Conservation (phyloP, 2,329 filamentous ascomycete species). For the Fusarium robinianum region DNA sequence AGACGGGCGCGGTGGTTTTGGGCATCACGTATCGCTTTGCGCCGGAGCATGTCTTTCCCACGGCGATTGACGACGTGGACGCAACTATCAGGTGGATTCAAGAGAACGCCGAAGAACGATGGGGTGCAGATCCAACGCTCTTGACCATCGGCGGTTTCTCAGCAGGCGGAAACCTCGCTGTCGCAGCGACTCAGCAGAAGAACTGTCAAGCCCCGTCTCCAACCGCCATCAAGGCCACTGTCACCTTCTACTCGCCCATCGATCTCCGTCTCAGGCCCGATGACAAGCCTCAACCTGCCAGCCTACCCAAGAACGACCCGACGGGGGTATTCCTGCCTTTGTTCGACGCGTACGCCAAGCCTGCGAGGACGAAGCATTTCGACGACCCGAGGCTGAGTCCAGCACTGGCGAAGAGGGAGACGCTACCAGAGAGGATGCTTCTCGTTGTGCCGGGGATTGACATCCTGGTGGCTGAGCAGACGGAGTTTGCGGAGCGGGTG, state of each 20-base stretch:
- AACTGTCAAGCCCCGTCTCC: conserved; percentile 27
- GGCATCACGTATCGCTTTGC: conserved; percentile 57
- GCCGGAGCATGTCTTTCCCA: conserved; percentile 55
- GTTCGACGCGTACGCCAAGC: conserved; percentile 49
- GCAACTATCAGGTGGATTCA: conserved; percentile 48
- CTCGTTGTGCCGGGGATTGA: conserved; percentile 48
- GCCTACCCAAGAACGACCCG: conserved; percentile 45
- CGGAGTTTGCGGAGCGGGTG: conserved; percentile 43
- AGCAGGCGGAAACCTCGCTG: conserved; percentile 50
- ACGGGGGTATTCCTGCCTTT: conserved; percentile 45
- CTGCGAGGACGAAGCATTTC: conserved; percentile 33
- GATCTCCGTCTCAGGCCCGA: conserved; percentile 46
- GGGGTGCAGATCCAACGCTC: conserved; percentile 44
- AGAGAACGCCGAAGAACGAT: conserved; percentile 42
- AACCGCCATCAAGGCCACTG: conserved; percentile 43
- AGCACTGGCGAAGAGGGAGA: conserved; percentile 40
- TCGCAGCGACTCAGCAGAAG: conserved; percentile 40
- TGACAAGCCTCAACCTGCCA: conserved; percentile 45
- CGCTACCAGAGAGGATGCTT: conserved; percentile 45
- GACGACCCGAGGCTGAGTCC: conserved; percentile 45
- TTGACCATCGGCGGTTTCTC: conserved; percentile 52
- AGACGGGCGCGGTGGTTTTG: conserved; percentile 51
- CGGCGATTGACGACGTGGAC: conserved; percentile 52
- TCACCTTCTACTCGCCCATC: conserved; percentile 47
- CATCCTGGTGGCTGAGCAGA: conserved; percentile 48